phyloP scores from a whole-genome alignment of 805 yeast species.

The Wickerhamiella kurtzmanii region DNA sequence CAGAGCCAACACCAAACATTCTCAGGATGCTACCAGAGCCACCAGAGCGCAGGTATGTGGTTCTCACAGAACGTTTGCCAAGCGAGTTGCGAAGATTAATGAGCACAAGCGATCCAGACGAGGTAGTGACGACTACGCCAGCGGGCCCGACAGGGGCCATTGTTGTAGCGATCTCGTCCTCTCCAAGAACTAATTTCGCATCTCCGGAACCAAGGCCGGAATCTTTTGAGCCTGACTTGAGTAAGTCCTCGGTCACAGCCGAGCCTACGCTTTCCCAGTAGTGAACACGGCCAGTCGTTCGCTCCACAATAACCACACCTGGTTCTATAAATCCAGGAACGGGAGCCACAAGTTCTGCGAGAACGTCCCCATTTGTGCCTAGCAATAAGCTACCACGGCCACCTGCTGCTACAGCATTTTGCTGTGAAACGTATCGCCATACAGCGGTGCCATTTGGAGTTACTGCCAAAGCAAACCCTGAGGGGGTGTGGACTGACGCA shows the following conservation, averaged over 20 bases:
- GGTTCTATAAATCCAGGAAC: conserved; percentile 42
- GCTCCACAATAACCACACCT: conserved; percentile 56
- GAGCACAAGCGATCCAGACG: conserved; percentile 50
- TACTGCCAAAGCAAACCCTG: conserved; percentile 10
- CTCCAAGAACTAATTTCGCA: conserved; percentile 31
- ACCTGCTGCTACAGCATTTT: not conserved
- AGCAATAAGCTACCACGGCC: conserved; percentile 8
- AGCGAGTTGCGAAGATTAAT: conserved; percentile 51
- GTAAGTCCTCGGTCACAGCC: conserved; percentile 51
- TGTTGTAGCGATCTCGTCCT: conserved; percentile 43
- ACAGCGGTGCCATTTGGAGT: conserved; percentile 3
- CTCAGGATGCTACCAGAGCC: conserved; percentile 1
- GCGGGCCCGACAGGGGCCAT: conserved; percentile 57
- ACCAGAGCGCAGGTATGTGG: conserved; percentile 17
- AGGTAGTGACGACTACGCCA: conserved; percentile 60
- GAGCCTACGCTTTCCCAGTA: conserved; percentile 66
- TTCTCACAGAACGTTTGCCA: conserved; percentile 39
- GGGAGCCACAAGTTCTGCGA: conserved; percentile 48
- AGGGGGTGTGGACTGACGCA: not conserved
- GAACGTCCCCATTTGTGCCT: conserved; percentile 19
- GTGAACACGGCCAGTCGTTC: conserved; percentile 42
- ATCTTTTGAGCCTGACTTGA: conserved; percentile 15
- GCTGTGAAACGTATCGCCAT: conserved; percentile 5
- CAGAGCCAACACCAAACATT: conserved; percentile 6
- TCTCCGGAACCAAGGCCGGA: conserved; percentile 24